A percentile compares a stretch with the other conserved stretches of the same genome.
These are phyloP conservation scores for Cunninghamia lanceolata DNA, from an alignment of 75 land plant species.

Conservation along the genomic window DNA sequence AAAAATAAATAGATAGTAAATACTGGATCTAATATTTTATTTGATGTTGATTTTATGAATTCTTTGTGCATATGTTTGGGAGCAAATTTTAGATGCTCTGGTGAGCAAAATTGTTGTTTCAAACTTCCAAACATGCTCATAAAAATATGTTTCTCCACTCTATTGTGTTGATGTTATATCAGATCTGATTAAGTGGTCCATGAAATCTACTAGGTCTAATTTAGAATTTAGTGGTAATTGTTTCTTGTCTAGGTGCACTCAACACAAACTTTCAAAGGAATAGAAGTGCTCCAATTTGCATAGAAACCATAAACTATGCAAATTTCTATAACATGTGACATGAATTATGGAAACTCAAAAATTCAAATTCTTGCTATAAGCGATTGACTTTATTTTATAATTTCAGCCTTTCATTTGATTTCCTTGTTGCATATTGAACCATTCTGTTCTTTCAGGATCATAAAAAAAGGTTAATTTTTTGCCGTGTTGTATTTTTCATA, in stretches of 20 bases:
- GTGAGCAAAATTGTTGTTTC: not conserved
- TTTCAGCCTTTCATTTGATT: conserved; percentile 6
- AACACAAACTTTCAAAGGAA: not conserved
- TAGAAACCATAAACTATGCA: not conserved
- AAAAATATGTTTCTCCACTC: not conserved
- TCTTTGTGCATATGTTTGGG: not conserved
- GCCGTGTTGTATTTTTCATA: not conserved
- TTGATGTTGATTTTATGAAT: not conserved
- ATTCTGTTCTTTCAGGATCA: not conserved
- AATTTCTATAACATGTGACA: not conserved
- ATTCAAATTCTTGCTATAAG: conserved; percentile 5
- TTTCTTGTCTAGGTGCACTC: not conserved
- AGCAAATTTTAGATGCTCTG: not conserved
- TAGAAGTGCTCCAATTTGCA: not conserved
- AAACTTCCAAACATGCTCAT: not conserved
- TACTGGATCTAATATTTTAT: not conserved
- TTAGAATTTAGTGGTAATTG: not conserved
- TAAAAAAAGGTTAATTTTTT: not conserved
- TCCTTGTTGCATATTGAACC: not conserved
- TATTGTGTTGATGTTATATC: not conserved
- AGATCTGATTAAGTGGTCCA: not conserved
- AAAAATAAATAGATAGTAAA: not conserved
- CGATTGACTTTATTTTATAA: not conserved
- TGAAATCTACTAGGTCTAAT: not conserved
- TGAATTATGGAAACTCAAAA: not conserved